Evolutionary conservation across 169 alveolate genomes (phyloP).

Genomic region (Babesia caballi): DNA sequence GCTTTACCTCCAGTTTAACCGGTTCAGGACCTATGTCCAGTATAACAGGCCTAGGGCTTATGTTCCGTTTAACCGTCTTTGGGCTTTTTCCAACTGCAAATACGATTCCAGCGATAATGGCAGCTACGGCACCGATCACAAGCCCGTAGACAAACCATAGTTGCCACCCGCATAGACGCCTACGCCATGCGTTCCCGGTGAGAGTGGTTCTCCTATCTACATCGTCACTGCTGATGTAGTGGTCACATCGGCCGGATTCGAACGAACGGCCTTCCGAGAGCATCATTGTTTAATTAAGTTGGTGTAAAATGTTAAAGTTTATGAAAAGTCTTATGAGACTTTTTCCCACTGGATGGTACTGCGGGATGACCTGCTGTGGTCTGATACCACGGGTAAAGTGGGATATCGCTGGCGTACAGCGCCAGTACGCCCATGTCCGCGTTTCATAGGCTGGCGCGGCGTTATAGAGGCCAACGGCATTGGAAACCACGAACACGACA

Average conservation of each 20-base stretch:
- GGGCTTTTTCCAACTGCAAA: not conserved
- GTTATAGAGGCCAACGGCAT: too few species aligned
- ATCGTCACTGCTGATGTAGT: conserved; percentile 23
- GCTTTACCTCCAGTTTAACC: not conserved
- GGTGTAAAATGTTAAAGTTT: too few species aligned
- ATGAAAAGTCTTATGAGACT: too few species aligned
- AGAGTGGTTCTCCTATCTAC: not conserved
- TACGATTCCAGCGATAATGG: not conserved
- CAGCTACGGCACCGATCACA: not conserved
- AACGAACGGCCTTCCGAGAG: not conserved
- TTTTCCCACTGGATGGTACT: too few species aligned
- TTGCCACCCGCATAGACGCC: not conserved
- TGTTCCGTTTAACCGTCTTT: too few species aligned
- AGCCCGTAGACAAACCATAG: not conserved
- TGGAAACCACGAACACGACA: too few species aligned
- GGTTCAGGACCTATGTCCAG: not conserved
- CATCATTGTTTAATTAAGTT: not conserved
- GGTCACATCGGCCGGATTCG: not conserved
- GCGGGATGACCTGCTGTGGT: too few species aligned
- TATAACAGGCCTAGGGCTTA: too few species aligned
- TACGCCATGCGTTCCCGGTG: not conserved
- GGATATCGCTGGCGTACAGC: too few species aligned
- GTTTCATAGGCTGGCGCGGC: too few species aligned
- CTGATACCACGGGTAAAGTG: too few species aligned
- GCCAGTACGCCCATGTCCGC: too few species aligned